A percentile compares a stretch with the other conserved stretches of the same genome.
phyloP scores from a whole-genome alignment of 2,329 filamentous ascomycete species.

The Cercospora sp. region DNA sequence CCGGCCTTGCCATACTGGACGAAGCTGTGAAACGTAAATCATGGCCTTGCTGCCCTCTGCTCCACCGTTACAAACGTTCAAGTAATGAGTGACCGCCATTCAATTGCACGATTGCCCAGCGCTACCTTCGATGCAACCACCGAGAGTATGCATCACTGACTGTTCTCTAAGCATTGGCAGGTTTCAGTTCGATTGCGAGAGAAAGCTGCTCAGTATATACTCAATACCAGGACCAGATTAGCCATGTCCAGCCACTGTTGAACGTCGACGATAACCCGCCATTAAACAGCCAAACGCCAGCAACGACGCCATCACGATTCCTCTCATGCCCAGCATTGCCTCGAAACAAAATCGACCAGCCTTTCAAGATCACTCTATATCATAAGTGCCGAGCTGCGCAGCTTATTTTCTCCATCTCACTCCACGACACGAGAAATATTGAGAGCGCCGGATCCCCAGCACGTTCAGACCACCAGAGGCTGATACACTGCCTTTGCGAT shows the following conservation, averaged over 20 bases:
- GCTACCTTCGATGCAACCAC: neutral
- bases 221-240: neutral
- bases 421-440: neutral
- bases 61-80: neutral
- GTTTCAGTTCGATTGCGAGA: neutral
- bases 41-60: neutral
- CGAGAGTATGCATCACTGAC: neutral
- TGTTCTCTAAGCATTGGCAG: neutral
- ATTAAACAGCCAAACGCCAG: neutral
- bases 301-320: neutral
- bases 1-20: neutral
- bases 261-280: neutral
- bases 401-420: neutral
- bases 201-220: too few species aligned
- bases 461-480: neutral
- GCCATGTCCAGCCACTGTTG: neutral
- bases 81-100: neutral
- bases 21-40: neutral
- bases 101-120: neutral
- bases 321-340: neutral
- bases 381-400: neutral
- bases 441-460: neutral
- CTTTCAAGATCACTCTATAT: neutral
- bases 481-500: neutral
- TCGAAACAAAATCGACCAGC: neutral